Evolutionary conservation across 2,329 filamentous ascomycete species (phyloP), one percentile per base, ranked within the genome.

Genomic region (Amphichorda felina): DNA sequence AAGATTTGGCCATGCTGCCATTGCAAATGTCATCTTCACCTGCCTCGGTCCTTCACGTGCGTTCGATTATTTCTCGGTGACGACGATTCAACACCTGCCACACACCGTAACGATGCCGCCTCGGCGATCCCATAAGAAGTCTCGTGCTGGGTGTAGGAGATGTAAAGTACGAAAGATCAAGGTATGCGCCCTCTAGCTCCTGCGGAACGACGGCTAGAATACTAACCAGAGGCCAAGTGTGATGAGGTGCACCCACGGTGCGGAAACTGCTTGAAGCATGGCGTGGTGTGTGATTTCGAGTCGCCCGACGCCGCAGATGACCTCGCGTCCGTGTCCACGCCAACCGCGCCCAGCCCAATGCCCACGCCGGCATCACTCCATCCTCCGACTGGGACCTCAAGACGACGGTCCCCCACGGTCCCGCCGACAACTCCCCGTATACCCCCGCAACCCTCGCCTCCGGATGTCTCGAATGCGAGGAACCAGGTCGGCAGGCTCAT

Each of bases 101-200:
- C 18, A 14, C 27, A 14, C 33, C 24, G 19, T 28, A 35, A 53
- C 41, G 32, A 79, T 79, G 75, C 72, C 76, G 41, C 75, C 76
- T 21, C 63, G 76, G 48, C 66, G 75, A 51, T 78, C 76, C 29
- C 78, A 82, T 55, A 82, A 79, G 51, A 82, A 81, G 60, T 80
- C 75, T 38, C 68, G 78, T 44, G 70, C 75, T 35, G 78, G 78
- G 31, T 82, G 78, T 47, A 65, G 68, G 41, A 62, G 72, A 39
- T 82, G 78, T 56, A 82, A 82, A 57, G 62, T 64, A 37, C 64
- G 78, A 41, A 82, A 82, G 55, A 79, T 82, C 50, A 82, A 82
- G 71, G 76, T 78, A 56, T 10, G 15, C 21, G 25, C 31, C 14
- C 27, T 44, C 18, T 30, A 18, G 32, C 24, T 38, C 26, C n/a